Evolutionary conservation across 1,284 basidiomycete genomes (phyloP).

Genomic region (Ceratobasidium sp.): DNA sequence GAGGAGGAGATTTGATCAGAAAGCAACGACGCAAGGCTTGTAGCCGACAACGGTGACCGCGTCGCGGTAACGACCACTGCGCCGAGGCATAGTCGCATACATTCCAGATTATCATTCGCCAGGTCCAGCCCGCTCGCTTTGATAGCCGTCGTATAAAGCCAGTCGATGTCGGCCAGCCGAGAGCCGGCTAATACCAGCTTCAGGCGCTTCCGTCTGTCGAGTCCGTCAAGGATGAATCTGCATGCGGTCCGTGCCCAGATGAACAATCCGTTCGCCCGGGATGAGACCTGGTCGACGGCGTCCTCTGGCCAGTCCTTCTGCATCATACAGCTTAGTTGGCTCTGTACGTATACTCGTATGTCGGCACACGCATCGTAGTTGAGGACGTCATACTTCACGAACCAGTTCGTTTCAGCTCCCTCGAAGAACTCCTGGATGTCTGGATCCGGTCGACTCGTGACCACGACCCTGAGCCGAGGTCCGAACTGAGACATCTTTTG

Average conservation of each 20-base stretch:
- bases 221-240: background rate
- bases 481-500: background rate
- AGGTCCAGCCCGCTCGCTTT: too few relatives aligned
- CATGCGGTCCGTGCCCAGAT: too few relatives aligned
- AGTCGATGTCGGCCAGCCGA: background rate
- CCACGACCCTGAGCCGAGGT: background rate
- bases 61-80: background rate
- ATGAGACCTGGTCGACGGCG: background rate
- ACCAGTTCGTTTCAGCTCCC: background rate
- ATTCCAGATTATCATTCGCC: background rate
- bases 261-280: background rate
- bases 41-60: background rate
- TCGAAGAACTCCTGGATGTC: background rate
- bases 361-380: background rate
- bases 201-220: background rate
- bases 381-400: background rate
- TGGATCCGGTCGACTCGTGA: slow-evolving; percentile 3
- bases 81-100: background rate
- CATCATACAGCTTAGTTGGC: too few relatives aligned
- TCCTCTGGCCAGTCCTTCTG: background rate
- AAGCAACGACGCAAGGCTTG: background rate
- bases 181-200: too few relatives aligned
- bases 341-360: background rate
- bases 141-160: background rate
- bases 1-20: background rate